Conservation (phyloP, 768 basidiomycete genomes). For the Serendipita vermifera region DNA sequence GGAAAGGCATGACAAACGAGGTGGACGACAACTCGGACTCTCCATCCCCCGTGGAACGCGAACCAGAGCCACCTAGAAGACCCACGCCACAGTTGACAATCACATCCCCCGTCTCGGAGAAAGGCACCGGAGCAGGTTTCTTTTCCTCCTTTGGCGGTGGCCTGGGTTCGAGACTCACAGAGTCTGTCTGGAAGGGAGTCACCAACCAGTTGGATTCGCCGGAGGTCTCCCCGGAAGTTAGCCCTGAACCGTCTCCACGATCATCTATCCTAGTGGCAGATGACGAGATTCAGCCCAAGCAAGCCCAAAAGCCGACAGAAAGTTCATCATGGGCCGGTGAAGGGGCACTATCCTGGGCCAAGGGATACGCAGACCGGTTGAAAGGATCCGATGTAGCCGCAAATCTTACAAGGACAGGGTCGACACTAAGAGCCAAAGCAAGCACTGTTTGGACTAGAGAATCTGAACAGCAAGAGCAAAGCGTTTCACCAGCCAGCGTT, state of each 20-base stretch:
- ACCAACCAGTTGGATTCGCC: conserved; percentile 37
- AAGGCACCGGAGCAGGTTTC: background rate
- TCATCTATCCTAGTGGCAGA: no score
- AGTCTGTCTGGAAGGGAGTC: conserved; percentile 57
- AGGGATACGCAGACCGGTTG: conserved; percentile 52
- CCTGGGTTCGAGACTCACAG: conserved; percentile 11
- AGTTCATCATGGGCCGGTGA: background rate
- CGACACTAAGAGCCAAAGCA: conserved; percentile 60
- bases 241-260: conserved; percentile 28
- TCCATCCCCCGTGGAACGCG: background rate
- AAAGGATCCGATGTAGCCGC: conserved; percentile 63
- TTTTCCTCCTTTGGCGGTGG: background rate
- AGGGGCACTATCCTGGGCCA: background rate
- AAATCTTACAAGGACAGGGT: conserved; percentile 56
- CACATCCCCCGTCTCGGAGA: background rate
- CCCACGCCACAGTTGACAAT: background rate
- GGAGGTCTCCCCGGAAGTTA: conserved; percentile 26
- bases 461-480: no score
- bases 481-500: no score
- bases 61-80: background rate
- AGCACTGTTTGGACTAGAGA: conserved; percentile 29
- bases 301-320: conserved; percentile 12
- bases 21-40: background rate
- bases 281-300: no score
- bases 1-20: conserved; percentile 7